Evolutionary conservation across 768 basidiomycete genomes (phyloP), one percentile per base, ranked within the genome.

Genomic region (Hericium rajendrae): DNA sequence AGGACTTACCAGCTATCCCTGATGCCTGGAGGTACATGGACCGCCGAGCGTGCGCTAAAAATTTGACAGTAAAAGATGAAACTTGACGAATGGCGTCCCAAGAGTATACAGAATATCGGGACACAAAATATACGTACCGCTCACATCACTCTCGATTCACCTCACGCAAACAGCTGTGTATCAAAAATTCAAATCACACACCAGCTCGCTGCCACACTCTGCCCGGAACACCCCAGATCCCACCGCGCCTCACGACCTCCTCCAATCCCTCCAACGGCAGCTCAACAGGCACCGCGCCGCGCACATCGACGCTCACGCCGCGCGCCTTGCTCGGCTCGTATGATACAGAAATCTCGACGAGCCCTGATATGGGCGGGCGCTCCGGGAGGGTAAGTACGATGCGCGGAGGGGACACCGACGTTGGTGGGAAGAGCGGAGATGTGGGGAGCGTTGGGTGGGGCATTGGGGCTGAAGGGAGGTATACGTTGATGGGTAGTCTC

Each of bases 401-500:
- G 24, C 49, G 49, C 24, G 49, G 49, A 9, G 81, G 61, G 2
- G 49, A 18, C 71, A 77, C 24, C 77, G 72, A 22, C 73, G 75
- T 28, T 70, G 67, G 24, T 16, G 28, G 22, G 24, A 51, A 51
- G 18, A 51, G 20, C 1, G 49, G 20, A 26, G 49, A 37, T 32
- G 22, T 66, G 66, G 51, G 60, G 55, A 56, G 52, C 63, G 24
- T 51, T 13, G 49, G 49, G n/a, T 51, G 49, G 18, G 28, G 60
- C 37, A 66, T 55, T 51, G 65, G 52, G 68, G 68, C 37, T 12
- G 77, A 72, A 3, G 83, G 81, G 48, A 91, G 71, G 63, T 77
- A 80, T 12, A 89, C 74, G 56, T 85, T 88, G 48, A 91, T 86
- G 3, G 90, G 88, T 46, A 92, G 86, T 63, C 78, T 80, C 16